Evolutionary conservation across 495 filamentous ascomycete genomes (phyloP).

Genomic region (Physcia stellaris): DNA sequence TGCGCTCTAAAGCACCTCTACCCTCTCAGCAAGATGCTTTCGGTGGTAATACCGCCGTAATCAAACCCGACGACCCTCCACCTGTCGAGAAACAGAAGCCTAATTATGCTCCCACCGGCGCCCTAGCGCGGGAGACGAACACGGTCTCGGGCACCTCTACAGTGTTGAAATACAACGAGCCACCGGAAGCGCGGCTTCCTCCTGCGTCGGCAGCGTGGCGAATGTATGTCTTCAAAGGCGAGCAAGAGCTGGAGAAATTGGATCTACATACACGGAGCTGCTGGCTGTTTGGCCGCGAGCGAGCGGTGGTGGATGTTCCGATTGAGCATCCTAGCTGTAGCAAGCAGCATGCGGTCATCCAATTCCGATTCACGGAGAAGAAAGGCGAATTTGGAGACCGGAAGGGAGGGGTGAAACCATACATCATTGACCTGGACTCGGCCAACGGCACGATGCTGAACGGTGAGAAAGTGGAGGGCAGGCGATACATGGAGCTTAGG

Average conservation of each 20-base stretch:
- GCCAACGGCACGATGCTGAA: slow-evolving; percentile 85
- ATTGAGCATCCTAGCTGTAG: slow-evolving; percentile 85
- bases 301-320: slow-evolving; percentile 63
- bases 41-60: slow-evolving; percentile 29
- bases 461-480: slow-evolving; percentile 52
- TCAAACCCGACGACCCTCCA: slow-evolving; percentile 23
- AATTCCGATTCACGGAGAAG: slow-evolving; percentile 77
- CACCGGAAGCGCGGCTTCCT: slow-evolving; percentile 80
- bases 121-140: slow-evolving; percentile 80
- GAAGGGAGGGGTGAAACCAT: slow-evolving; percentile 70
- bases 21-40: slow-evolving; percentile 63
- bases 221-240: slow-evolving; percentile 84
- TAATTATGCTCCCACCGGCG: slow-evolving; percentile 69
- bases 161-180: slow-evolving; percentile 91
- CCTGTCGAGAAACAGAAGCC: slow-evolving; percentile 64
- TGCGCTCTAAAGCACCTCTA: slow-evolving; percentile 40
- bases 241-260: slow-evolving; percentile 65
- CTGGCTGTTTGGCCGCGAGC: slow-evolving; percentile 80
- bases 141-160: slow-evolving; percentile 50
- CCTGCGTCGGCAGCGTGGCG: slow-evolving; percentile 68
- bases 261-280: slow-evolving; percentile 62
- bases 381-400: slow-evolving; percentile 76
- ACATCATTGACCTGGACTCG: slow-evolving; percentile 86
- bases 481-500: slow-evolving; percentile 72
- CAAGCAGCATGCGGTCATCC: slow-evolving; percentile 89